Base-by-base conservation (phyloP, 2,329 filamentous ascomycete genomes). In the Epichloe baconii region DNA sequence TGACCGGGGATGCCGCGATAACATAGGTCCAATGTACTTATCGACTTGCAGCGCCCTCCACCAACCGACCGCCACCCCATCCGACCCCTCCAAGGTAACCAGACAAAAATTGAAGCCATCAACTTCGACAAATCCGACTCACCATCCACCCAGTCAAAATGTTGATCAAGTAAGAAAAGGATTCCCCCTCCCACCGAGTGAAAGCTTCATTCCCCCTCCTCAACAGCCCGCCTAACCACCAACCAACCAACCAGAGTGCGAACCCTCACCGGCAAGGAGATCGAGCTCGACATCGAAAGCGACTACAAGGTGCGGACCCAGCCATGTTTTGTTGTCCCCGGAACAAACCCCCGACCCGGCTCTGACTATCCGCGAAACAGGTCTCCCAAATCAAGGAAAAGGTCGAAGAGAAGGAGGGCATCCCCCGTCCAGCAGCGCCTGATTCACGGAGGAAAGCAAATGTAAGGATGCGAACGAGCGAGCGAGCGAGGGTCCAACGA, bases 351-450 rank as follows among this genome's bases (percentile, higher is more conserved):
- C 15, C 7, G 7, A 7, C 6, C 19, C 11, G 14, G 3, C 15
- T 15, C 42, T 44, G 23, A 44, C 21, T 14, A 21, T 6, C 36
- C 17, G 31, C 12, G 8, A 21, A 10, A 47, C 58, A 95, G 89
- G 87, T 97, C 60, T 84, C 86, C 41, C 83, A 90, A 68, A 97
- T 98, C 77, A 98, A 98, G 78, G 93, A 97, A 72, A 90, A 91
- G 63, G 93, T 98, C 51, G 93, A 98, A 71, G 93, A 98, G 75
- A 97, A 97, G 73, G 93, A 97, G 67, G 93, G 93, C 52, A 98
- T 98, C 62, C 91, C 93, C 93, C 1, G 89, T 93, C 17, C 93
- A 98, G 72, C 93, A 98, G 71, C 84, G 93, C 53, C 75, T 98
- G 58, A 98, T 98, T 64, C 96, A 85, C 66, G 89, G 91, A 50